These are phyloP conservation scores for Datisca glomerata DNA, from an alignment of 306 rosid genomes.

Conservation along the genomic window DNA sequence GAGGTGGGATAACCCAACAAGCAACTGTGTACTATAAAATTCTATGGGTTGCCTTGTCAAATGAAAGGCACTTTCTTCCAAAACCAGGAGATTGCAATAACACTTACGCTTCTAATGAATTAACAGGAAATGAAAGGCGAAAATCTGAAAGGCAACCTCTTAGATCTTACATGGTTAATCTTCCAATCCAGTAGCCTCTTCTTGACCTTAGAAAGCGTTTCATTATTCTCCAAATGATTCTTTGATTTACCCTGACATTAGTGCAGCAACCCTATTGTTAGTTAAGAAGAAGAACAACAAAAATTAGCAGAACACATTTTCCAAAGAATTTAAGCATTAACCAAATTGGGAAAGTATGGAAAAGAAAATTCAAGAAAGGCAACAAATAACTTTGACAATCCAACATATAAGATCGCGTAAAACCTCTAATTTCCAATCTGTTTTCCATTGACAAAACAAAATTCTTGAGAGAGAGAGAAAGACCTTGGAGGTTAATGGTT, in stretches of 20 bases:
- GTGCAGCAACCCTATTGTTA: slow-evolving; percentile 16
- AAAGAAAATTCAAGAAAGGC: background rate
- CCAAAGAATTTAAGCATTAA: background rate
- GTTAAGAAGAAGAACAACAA: background rate
- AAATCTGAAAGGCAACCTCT: background rate
- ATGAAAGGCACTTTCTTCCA: background rate
- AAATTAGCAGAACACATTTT: background rate
- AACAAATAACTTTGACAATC: background rate
- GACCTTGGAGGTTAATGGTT: slow-evolving; percentile 16
- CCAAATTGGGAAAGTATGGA: background rate
- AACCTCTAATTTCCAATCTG: background rate
- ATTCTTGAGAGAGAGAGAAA: slow-evolving; percentile 14
- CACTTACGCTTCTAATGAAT: background rate
- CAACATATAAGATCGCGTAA: background rate
- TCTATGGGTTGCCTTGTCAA: background rate
- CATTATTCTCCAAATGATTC: slow-evolving; percentile 29
- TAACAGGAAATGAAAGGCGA: background rate
- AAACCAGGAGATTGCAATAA: background rate
- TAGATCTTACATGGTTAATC: slow-evolving; percentile 33
- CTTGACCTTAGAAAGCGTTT: slow-evolving; percentile 19
- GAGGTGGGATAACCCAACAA: background rate
- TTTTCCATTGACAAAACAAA: background rate
- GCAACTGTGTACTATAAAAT: background rate
- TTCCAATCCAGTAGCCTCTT: slow-evolving; percentile 21
- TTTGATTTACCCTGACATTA: slow-evolving; percentile 33